These are phyloP conservation scores for Candida chauliodis DNA, from an alignment of 805 yeast genomes.

Conservation along the genomic window DNA sequence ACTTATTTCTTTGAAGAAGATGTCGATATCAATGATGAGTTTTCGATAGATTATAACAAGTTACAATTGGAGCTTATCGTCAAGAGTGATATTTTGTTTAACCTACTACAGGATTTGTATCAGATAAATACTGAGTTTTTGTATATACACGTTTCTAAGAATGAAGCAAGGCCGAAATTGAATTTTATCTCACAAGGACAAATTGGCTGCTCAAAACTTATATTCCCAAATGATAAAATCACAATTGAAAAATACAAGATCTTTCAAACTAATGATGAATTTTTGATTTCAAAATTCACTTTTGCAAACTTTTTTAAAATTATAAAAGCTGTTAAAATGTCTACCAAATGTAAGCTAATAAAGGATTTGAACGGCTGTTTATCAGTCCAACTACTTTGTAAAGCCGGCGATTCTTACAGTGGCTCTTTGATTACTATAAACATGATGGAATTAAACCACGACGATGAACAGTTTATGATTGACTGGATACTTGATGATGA, in stretches of 20 bases:
- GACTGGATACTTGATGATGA: conserved; percentile 8
- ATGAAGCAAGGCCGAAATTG: conserved; percentile 31
- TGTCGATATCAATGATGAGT: conserved; percentile 13
- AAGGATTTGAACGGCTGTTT: conserved; percentile 35
- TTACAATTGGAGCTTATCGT: conserved; percentile 35
- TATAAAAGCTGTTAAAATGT: conserved; percentile 32
- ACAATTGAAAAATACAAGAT: conserved; percentile 60
- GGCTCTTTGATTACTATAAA: conserved; percentile 40
- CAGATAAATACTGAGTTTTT: conserved; percentile 35
- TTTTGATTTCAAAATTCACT: conserved; percentile 26
- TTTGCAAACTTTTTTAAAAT: conserved; percentile 32
- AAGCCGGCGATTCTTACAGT: conserved; percentile 26
- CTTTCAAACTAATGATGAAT: conserved; percentile 8
- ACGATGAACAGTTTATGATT: conserved; percentile 9
- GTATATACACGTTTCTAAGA: conserved; percentile 24
- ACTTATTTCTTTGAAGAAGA: conserved; percentile 32
- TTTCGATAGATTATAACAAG: conserved; percentile 25
- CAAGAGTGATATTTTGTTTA: conserved; percentile 35
- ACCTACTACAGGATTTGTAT: conserved; percentile 33
- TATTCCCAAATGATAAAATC: conserved; percentile 59
- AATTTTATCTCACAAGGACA: conserved; percentile 66
- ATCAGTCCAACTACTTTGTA: conserved; percentile 37
- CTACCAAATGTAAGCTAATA: conserved; percentile 36
- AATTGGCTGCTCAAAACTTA: conserved; percentile 66
- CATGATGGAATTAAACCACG: conserved; percentile 27